phyloP scores from a whole-genome alignment of 2,329 filamentous ascomycete genomes.

The Pseudogymnoascus sp. region DNA sequence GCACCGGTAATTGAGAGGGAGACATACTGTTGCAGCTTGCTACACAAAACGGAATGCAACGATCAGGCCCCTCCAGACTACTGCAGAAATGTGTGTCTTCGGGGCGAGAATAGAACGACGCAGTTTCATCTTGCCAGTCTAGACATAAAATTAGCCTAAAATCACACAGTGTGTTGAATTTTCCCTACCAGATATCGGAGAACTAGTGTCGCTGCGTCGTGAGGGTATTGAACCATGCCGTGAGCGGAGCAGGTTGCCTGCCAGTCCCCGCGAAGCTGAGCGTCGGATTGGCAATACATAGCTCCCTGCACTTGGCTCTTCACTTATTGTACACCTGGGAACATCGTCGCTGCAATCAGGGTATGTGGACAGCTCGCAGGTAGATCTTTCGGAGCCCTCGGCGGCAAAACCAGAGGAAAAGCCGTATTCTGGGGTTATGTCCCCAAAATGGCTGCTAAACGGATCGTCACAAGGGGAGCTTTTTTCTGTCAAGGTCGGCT shows the following conservation, averaged over 20 bases:
- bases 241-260: background rate
- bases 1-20: background rate
- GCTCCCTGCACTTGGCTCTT: background rate
- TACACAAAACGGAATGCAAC: conserved; percentile 53
- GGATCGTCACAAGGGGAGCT: background rate
- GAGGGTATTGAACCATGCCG: conserved; percentile 8
- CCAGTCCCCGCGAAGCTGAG: background rate
- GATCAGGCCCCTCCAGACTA: conserved; percentile 20
- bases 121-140: conserved; percentile 30
- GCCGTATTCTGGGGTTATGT: background rate
- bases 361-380: conserved; percentile 11
- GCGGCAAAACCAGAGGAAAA: background rate
- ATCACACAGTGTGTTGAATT: background rate
- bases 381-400: conserved; percentile 14
- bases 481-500: conserved; percentile 11
- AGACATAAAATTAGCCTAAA: background rate
- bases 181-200: conserved; percentile 26
- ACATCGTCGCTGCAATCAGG: background rate
- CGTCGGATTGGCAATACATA: background rate
- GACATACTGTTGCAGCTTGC: conserved; percentile 55
- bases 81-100: conserved; percentile 25
- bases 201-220: conserved; percentile 19
- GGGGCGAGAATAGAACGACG: conserved; percentile 25
- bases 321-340: background rate
- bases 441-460: background rate